Conservation (phyloP, 768 basidiomycete genomes). For the Mycena capillaripes region DNA sequence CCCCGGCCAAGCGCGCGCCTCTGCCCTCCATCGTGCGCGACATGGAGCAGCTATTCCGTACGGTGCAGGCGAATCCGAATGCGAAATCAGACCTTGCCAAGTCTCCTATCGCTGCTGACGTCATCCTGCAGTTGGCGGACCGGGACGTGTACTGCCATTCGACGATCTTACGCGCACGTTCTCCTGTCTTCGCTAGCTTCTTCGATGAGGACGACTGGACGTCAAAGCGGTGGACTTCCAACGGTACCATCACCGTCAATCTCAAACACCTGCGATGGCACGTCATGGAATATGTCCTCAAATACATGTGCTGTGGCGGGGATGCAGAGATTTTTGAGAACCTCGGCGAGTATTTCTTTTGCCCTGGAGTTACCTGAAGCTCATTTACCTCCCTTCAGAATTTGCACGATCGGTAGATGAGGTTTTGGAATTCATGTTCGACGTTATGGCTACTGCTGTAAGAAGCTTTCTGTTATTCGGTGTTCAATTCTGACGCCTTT, state of each 20-base stretch:
- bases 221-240: slow-evolving; percentile 63
- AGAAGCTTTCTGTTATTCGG: slow-evolving; percentile 1
- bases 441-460: slow-evolving; percentile 89
- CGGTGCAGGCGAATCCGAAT: slow-evolving; percentile 43
- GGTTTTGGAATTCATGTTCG: slow-evolving; percentile 88
- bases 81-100: slow-evolving; percentile 1
- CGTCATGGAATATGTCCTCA: slow-evolving; percentile 81
- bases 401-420: slow-evolving; percentile 77
- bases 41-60: slow-evolving; percentile 64
- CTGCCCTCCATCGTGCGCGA: slow-evolving; percentile 63
- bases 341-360: slow-evolving; percentile 63
- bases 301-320: slow-evolving; percentile 82
- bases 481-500: slow-evolving; percentile 15
- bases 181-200: slow-evolving; percentile 86
- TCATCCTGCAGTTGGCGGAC: slow-evolving; percentile 80
- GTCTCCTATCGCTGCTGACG: slow-evolving; percentile 68
- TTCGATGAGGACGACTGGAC: slow-evolving; percentile 92
- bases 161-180: slow-evolving; percentile 83
- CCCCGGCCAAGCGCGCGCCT: slow-evolving; percentile 70
- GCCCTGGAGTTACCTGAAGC: not conserved
- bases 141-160: slow-evolving; percentile 78
- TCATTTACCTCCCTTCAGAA: slow-evolving; percentile 56
- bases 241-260: slow-evolving; percentile 72
- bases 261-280: slow-evolving; percentile 81
- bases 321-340: slow-evolving; percentile 78